Conservation (phyloP, 202 grass and related monocot genomes). For the Cymbopogon flexuosus region DNA sequence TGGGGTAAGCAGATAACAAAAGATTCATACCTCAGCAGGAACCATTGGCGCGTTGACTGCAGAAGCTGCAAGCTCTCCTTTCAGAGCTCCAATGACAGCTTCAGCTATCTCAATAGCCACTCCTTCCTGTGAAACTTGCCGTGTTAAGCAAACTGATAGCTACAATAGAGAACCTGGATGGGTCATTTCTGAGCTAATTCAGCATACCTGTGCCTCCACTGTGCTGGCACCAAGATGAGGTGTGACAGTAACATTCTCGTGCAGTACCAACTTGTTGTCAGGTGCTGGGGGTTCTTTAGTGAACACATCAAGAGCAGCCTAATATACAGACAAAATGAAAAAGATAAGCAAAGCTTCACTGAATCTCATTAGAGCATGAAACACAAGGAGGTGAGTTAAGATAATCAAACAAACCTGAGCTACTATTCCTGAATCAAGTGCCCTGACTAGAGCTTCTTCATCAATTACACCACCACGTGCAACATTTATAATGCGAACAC, state of each 20-base stretch:
- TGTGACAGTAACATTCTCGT: slow-evolving; percentile 82
- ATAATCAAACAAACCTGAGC: slow-evolving; percentile 53
- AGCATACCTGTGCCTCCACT: slow-evolving; percentile 80
- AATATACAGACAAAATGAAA: neutral
- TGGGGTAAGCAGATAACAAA: neutral
- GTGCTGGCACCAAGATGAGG: slow-evolving; percentile 92
- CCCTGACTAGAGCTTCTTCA: slow-evolving; percentile 75
- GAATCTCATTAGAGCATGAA: neutral
- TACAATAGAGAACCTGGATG: neutral
- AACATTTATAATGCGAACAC: slow-evolving; percentile 79
- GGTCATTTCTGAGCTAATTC: slow-evolving; percentile 11
- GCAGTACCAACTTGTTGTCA: slow-evolving; percentile 70
- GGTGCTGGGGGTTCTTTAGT: slow-evolving; percentile 68
- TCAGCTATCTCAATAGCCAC: slow-evolving; percentile 93
- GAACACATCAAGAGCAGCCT: slow-evolving; percentile 92
- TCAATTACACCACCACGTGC: slow-evolving; percentile 86
- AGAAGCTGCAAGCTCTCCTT: slow-evolving; percentile 89
- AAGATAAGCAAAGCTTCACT: neutral
- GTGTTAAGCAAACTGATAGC: neutral
- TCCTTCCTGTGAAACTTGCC: slow-evolving; percentile 56
- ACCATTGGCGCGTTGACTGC: slow-evolving; percentile 90
- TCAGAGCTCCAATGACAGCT: slow-evolving; percentile 90
- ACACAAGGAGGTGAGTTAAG: neutral
- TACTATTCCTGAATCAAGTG: slow-evolving; percentile 76
- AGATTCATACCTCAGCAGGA: slow-evolving; percentile 61